Evolutionary conservation across 257 asterid genomes (phyloP).

Genomic region (Cordia subcordata): DNA sequence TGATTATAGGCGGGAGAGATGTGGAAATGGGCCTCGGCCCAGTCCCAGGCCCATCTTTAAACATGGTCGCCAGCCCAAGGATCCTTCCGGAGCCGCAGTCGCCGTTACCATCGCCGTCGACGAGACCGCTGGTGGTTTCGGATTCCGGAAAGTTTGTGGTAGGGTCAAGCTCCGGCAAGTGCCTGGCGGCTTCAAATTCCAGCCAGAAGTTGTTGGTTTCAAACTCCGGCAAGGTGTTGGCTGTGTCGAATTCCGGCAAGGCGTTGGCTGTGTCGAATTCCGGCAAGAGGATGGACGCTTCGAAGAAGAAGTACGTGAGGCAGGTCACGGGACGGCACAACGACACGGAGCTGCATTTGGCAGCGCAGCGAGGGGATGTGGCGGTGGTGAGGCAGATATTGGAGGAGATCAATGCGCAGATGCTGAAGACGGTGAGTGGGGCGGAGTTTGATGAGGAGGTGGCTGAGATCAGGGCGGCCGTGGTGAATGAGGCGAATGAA

Average conservation of each 20-base stretch:
- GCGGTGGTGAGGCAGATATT: constrained; percentile 60
- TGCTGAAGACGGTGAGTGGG: constrained; percentile 45
- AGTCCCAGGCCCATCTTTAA: constrained; percentile 1
- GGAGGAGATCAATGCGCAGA: constrained; percentile 64
- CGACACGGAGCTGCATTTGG: constrained; percentile 85
- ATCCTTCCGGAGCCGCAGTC: constrained; percentile 39
- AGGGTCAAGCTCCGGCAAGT: constrained; percentile 46
- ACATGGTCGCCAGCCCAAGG: constrained; percentile 10
- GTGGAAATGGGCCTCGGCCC: constrained; percentile 33
- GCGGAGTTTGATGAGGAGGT: constrained; percentile 56
- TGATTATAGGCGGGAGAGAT: constrained; percentile 40
- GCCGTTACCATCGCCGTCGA: constrained; percentile 43
- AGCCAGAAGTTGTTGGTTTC: constrained; percentile 28
- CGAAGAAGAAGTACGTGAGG: constrained; percentile 70
- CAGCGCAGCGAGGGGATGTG: constrained; percentile 77
- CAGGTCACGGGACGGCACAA: constrained; percentile 91
- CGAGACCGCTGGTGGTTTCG: constrained; percentile 30
- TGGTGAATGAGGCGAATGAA: constrained; percentile 60
- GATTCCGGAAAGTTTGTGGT: constrained; percentile 36
- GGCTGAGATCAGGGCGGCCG: constrained; percentile 46
- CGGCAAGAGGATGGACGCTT: constrained; percentile 42
- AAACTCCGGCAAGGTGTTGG: constrained; percentile 46
- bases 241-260: constrained; percentile 53
- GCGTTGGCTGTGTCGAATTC: constrained; percentile 60
- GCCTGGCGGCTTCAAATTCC: constrained; percentile 46